A percentile compares a stretch with the other conserved stretches of the same genome.
These are phyloP conservation scores for Hyaloperonospora brassicae DNA, from an alignment of 352 stramenopile genomes.

Conservation along the genomic window DNA sequence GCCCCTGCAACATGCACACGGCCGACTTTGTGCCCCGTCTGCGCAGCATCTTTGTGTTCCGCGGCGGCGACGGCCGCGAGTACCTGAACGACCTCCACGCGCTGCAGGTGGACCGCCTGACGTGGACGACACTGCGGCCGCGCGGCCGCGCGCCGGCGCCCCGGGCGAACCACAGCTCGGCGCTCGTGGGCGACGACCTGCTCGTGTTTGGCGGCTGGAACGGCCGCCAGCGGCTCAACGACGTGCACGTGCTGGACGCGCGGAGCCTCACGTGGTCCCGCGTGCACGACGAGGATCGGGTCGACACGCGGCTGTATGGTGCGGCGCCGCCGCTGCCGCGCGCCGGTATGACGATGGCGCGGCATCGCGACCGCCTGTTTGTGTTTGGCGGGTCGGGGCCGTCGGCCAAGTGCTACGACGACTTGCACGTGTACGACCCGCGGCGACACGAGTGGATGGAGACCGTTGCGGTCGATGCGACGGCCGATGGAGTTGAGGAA, in stretches of 20 bases:
- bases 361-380: conserved; percentile 85
- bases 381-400: conserved; percentile 92
- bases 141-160: conserved; percentile 75
- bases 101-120: conserved; percentile 82
- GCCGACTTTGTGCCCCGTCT: conserved; percentile 85
- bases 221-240: conserved; percentile 89
- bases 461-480: conserved; percentile 21
- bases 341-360: conserved; percentile 94
- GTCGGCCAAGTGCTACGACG: conserved; percentile 92
- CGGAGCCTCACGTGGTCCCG: conserved; percentile 83
- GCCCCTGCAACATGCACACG: conserved; percentile 97
- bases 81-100: conserved; percentile 95
- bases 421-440: conserved; percentile 91
- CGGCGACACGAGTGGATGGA: conserved; percentile 49
- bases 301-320: conserved; percentile 27
- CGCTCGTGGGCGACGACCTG: conserved; percentile 74
- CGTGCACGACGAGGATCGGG: conserved; percentile 29
- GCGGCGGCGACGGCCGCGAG: conserved; percentile 89
- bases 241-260: conserved; percentile 93
- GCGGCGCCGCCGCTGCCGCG: conserved; percentile 77
- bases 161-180: conserved; percentile 92
- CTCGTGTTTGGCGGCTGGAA: conserved; percentile 95
- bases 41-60: conserved; percentile 90
- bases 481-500: conserved; percentile 10
- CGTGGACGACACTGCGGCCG: conserved; percentile 78